Base-by-base conservation (phyloP, 108 stramenopile species). In the Fistulifera pelliculosa region DNA sequence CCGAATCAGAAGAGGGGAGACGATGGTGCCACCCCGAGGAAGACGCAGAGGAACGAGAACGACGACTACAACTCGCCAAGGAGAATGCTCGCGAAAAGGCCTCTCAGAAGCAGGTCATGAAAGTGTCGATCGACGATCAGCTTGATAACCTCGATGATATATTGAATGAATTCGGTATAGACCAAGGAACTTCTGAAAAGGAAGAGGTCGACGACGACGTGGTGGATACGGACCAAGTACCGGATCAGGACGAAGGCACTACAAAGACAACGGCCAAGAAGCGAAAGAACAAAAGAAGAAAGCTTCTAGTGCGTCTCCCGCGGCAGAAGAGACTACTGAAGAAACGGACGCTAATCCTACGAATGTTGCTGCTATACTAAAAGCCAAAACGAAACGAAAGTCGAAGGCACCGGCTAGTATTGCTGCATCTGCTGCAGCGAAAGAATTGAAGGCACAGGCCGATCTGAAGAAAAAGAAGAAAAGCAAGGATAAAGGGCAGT, bases 351-450 rank as follows among this genome's bases (percentile, higher is more conserved):
- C 45, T 11, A 38, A 8, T 6, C 39, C 60, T 8, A 57, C 63
- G 27, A 58, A 71, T 58, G 69, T 71, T 21, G 69, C 69, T 14
- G 62, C 69, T 11, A 63, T 71, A 6, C 25, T 71, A 16, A 71
- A 64, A 41, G 62, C 69, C 25, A 71, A 71, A 45, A 38, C 69
- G 27, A 50, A 27, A 26, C 54, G 54, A 26, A 64, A 71, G 50
- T 52, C 41, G 4, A 55, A 49, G 24, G 17, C 61, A n/a, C 21
- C 54, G 15, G 23, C 69, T 18, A 54, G 31, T 13, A 43, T 43
- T 23, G 69, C 69, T 11, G 56, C 62, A 18, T 57, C 69, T 0
- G 42, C 56, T 56, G 64, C 56, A 23, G 45, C 52, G 1, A 64
- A 58, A 38, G 69, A 64, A 38, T 35, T 35, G 8, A 35, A 35